These are phyloP conservation scores for Talaromyces rugulosus DNA, from an alignment of 2,329 filamentous ascomycete species.

Conservation along the genomic window DNA sequence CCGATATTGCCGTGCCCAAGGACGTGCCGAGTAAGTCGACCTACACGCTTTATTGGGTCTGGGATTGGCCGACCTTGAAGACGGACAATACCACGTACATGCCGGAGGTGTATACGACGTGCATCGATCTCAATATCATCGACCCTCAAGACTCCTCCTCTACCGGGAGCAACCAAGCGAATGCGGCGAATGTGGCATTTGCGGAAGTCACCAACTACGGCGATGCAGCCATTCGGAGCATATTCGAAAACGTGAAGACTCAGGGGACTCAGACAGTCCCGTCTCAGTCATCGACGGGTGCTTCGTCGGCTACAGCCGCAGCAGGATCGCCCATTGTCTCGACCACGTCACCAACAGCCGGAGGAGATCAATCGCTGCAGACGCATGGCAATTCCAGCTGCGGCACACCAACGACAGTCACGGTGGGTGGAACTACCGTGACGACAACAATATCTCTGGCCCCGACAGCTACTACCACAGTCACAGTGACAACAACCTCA, in stretches of 20 bases:
- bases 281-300: background rate
- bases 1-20: conserved; percentile 69
- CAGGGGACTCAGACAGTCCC: conserved; percentile 1
- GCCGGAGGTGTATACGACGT: conserved; percentile 46
- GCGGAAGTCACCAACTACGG: conserved; percentile 6
- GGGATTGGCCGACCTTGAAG: conserved; percentile 73
- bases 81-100: conserved; percentile 27
- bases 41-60: conserved; percentile 91
- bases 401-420: background rate
- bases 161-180: background rate
- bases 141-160: conserved; percentile 12
- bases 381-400: background rate
- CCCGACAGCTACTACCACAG: background rate
- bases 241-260: background rate
- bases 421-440: background rate
- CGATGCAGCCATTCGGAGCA: conserved; percentile 5
- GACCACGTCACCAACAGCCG: background rate
- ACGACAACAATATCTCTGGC: background rate
- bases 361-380: background rate
- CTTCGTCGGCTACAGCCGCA: background rate
- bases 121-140: conserved; percentile 45
- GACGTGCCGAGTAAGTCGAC: conserved; percentile 58
- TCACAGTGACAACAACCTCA: background rate
- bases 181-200: background rate
- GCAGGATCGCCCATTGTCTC: background rate